Base-by-base conservation (phyloP, 306 rosid genomes). In the Trifolium subterraneum region DNA sequence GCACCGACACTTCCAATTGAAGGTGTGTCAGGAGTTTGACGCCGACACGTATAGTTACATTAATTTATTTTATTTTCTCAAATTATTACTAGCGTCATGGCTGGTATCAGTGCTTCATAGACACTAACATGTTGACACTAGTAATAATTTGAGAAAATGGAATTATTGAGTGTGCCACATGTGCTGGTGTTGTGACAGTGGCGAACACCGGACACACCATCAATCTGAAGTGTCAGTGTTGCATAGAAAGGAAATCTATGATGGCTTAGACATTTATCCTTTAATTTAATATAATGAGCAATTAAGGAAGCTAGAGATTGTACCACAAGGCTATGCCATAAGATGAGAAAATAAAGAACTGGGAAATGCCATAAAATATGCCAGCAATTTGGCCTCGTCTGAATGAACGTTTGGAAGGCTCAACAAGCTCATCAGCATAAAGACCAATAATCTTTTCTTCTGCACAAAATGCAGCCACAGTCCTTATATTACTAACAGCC, bases 291-390 rank as follows among this genome's bases (percentile, higher is more conserved):
- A 51, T 15, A 23, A 7, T 33, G 14, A 47, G 15, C 5, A 67
- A 56, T 56, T 23, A 23, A 60, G 12, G 48, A 72, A 78, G 71
- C 27, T n/a, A 45, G 73, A 65, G 68, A 18, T 47, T 78, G 39
- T 87, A 93, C 97, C 98, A 93, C 51, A 93, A 86, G 80, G 97
- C 97, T 51, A 93, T 80, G 75, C 93, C 97, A 54, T 93, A 93
- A 44, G 98, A 93, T 68, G 98, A 90, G 86, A 87, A 93, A 77
- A 93, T 90, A 86, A 90, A 90, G 88, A 93, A 89, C 80, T 93
- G 98, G 18, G 96, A 82, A 59, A 90, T 78, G 47, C 98, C 98
- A 52, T 93, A 93, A 82, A 88, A 90, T 47, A 89, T 70, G 70
- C 98, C 97, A 29, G 98, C 93, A 56, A 93, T 93, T 85, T 93